A percentile compares a stretch with the other conserved stretches of the same genome.
These are phyloP conservation scores for Pythium dissotocum DNA, from an alignment of 352 stramenopile genomes.

Conservation along the genomic window DNA sequence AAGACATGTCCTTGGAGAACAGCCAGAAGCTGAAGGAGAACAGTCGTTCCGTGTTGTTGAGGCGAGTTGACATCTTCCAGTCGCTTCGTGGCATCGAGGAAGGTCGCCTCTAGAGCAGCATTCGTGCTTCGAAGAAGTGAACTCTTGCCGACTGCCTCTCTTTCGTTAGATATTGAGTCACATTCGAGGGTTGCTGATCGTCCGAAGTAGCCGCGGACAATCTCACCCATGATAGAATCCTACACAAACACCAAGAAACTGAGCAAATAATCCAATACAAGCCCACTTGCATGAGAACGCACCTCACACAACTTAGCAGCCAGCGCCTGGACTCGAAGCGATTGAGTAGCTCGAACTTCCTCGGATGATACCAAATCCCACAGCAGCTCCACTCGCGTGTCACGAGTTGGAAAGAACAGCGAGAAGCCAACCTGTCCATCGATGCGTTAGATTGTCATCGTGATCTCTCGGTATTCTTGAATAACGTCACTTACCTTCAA, in stretches of 20 bases:
- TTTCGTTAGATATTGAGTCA: neutral
- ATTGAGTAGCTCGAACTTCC: neutral
- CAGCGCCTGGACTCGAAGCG: neutral
- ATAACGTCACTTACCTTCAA: neutral
- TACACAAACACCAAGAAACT: neutral
- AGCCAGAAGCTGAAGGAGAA: constrained; percentile 8
- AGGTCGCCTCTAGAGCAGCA: neutral
- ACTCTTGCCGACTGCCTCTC: neutral
- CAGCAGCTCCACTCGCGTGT: neutral
- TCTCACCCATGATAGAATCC: neutral
- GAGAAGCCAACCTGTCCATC: neutral
- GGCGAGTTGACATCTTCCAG: neutral
- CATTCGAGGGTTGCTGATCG: constrained; percentile 7
- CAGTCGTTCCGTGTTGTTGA: neutral
- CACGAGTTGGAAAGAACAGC: neutral
- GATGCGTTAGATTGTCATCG: neutral
- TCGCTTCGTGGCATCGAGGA: neutral
- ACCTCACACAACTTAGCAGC: neutral
- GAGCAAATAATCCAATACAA: neutral
- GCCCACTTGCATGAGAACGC: neutral
- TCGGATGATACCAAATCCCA: neutral
- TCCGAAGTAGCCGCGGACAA: neutral
- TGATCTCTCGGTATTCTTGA: neutral
- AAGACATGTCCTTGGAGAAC: constrained; percentile 21
- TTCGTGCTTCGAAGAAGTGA: neutral